Conservation (phyloP, 371 early-diverging fungal genomes). For the Rhizomucor miehei region DNA sequence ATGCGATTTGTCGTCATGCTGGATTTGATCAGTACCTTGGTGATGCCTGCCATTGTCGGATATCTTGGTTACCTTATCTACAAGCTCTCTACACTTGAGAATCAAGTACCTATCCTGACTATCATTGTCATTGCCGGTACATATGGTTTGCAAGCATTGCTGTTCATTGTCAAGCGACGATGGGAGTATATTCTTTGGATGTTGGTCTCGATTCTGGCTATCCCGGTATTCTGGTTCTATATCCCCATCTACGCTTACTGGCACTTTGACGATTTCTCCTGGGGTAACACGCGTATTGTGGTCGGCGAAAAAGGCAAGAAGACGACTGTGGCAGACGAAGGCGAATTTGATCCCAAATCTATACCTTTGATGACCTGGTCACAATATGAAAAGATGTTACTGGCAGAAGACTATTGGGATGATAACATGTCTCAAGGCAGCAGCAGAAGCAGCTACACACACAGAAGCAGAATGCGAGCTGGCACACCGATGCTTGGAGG, state of each 20-base stretch:
- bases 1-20: conserved; percentile 97
- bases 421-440: conserved; percentile 36
- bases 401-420: conserved; percentile 49
- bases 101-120: conserved; percentile 48
- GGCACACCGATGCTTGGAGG: conserved; percentile 2
- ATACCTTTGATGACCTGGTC: conserved; percentile 81
- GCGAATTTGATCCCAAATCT: conserved; percentile 52
- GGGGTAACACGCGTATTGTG: conserved; percentile 96
- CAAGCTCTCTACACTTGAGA: conserved; percentile 37
- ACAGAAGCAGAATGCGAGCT: conserved; percentile 10
- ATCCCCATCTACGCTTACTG: conserved; percentile 90
- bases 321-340: conserved; percentile 47
- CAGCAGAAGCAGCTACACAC: conserved; percentile 24
- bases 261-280: conserved; percentile 97
- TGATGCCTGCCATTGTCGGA: conserved; percentile 89
- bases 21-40: conserved; percentile 91
- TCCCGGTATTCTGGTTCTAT: conserved; percentile 80
- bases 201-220: conserved; percentile 84
- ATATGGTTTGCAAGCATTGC: conserved; percentile 82
- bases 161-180: conserved; percentile 81
- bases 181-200: conserved; percentile 96
- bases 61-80: conserved; percentile 81
- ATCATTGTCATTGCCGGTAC: conserved; percentile 71
- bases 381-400: conserved; percentile 79
- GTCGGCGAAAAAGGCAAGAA: conserved; percentile 78